Conservation (phyloP, 176 grass and related monocot species). For the Saccharum officinarum region DNA sequence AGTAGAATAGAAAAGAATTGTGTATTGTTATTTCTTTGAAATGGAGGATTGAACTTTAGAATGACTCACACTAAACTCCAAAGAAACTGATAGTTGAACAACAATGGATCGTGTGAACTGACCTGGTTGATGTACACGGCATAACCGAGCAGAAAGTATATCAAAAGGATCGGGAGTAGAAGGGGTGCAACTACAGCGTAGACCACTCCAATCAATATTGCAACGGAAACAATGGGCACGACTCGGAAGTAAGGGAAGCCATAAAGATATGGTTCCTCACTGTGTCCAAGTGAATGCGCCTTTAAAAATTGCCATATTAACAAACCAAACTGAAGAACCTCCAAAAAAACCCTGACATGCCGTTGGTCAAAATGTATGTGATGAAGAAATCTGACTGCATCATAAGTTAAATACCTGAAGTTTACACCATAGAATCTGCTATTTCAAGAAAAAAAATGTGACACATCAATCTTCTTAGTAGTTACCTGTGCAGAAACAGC, state of each 20-base stretch:
- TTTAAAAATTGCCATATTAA: slow-evolving; percentile 69
- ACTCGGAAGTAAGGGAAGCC: slow-evolving; percentile 84
- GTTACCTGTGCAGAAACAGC: slow-evolving; percentile 89
- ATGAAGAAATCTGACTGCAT: slow-evolving; percentile 97
- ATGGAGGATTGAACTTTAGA: background rate
- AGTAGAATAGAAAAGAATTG: background rate
- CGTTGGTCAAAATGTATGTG: slow-evolving; percentile 90
- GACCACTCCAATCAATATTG: slow-evolving; percentile 83
- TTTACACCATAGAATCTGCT: background rate
- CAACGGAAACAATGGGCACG: slow-evolving; percentile 78
- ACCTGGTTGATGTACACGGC: slow-evolving; percentile 88
- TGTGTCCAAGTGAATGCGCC: slow-evolving; percentile 31
- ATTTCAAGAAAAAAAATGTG: background rate
- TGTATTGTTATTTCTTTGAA: background rate
- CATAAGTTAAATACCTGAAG: background rate
- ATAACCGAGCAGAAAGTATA: slow-evolving; percentile 84
- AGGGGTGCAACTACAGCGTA: slow-evolving; percentile 74
- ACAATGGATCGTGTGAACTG: background rate
- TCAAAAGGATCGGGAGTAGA: slow-evolving; percentile 82
- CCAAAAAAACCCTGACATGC: slow-evolving; percentile 90
- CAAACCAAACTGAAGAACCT: slow-evolving; percentile 82
- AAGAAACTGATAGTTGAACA: background rate
- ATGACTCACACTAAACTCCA: background rate
- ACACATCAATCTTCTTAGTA: background rate
- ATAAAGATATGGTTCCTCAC: slow-evolving; percentile 63